Percentiles rank a stretch among this genome's conserved stretches.
phyloP scores from a whole-genome alignment of 2,329 filamentous ascomycete genomes.

The Aspergillus oerlinghausenensis region DNA sequence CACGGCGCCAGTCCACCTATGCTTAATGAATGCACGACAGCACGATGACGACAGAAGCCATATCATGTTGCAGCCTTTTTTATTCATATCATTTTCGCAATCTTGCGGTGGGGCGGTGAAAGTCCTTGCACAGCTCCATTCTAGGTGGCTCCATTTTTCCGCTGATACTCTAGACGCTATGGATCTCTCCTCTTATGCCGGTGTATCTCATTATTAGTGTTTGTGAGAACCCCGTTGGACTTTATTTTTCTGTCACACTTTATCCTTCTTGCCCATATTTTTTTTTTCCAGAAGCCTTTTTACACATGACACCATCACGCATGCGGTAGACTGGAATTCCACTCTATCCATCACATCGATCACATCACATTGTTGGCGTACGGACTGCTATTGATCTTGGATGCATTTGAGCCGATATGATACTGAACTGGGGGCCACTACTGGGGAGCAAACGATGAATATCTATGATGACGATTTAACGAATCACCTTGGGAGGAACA shows the following conservation, averaged over 20 bases:
- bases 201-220: not conserved
- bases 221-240: not conserved
- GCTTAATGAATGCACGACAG: constrained; percentile 13
- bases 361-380: not conserved
- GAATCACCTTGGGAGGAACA: not conserved
- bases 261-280: not conserved
- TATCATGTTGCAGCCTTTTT: constrained; percentile 7
- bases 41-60: constrained; percentile 16
- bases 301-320: not conserved
- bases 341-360: not conserved
- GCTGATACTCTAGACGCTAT: not conserved
- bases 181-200: not conserved
- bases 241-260: not conserved
- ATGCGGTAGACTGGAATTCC: not conserved
- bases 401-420: not conserved
- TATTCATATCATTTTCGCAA: constrained; percentile 2
- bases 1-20: constrained; percentile 25
- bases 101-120: not conserved
- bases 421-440: not conserved
- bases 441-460: not conserved
- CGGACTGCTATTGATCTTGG: not conserved
- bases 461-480: not conserved
- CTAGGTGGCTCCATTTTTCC: not conserved
- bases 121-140: not conserved
- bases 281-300: not conserved